Evolutionary conservation across 2,329 filamentous ascomycete species (phyloP).

Genomic region (Thielaviopsis punctulata): DNA sequence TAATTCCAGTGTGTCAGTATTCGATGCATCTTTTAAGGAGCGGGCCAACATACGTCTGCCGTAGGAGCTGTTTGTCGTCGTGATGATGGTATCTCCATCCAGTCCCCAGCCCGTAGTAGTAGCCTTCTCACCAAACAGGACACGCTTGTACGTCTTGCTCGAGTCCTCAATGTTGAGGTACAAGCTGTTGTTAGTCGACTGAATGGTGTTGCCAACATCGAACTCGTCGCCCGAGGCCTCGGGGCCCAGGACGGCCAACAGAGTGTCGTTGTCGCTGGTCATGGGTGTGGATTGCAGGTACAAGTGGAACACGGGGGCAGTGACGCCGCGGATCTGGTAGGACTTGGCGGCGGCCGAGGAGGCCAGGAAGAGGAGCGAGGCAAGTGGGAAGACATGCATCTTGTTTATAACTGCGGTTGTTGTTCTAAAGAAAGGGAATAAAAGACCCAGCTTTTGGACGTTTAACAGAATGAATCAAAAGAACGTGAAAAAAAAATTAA

Average conservation of each 20-base stretch:
- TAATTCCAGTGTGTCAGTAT: slow-evolving; percentile 11
- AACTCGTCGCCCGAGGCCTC: slow-evolving; percentile 31
- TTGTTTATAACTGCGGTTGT: not conserved
- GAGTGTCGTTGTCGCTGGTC: slow-evolving; percentile 14
- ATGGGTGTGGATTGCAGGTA: slow-evolving; percentile 31
- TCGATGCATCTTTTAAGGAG: not conserved
- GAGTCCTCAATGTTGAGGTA: slow-evolving; percentile 31
- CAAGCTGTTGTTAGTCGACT: slow-evolving; percentile 28
- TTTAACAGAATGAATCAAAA: not conserved
- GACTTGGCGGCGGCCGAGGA: slow-evolving; percentile 21
- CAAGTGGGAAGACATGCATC: slow-evolving; percentile 11
- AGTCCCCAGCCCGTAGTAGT: slow-evolving; percentile 33
- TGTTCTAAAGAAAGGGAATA: not conserved
- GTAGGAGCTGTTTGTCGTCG: slow-evolving; percentile 24
- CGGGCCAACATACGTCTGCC: slow-evolving; percentile 21
- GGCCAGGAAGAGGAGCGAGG: slow-evolving; percentile 4
- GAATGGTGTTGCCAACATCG: slow-evolving; percentile 30
- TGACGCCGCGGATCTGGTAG: slow-evolving; percentile 32
- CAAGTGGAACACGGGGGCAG: slow-evolving; percentile 32
- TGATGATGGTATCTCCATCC: slow-evolving; percentile 29
- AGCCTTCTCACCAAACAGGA: slow-evolving; percentile 25
- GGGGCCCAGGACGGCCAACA: slow-evolving; percentile 32
- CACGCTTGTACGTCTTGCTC: slow-evolving; percentile 32
- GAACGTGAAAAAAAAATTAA: not conserved
- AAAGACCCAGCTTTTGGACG: not conserved